Evolutionary conservation across 2,329 filamentous ascomycete species (phyloP), one percentile per base, ranked within the genome.

Genomic region (Aspergillus sp.): DNA sequence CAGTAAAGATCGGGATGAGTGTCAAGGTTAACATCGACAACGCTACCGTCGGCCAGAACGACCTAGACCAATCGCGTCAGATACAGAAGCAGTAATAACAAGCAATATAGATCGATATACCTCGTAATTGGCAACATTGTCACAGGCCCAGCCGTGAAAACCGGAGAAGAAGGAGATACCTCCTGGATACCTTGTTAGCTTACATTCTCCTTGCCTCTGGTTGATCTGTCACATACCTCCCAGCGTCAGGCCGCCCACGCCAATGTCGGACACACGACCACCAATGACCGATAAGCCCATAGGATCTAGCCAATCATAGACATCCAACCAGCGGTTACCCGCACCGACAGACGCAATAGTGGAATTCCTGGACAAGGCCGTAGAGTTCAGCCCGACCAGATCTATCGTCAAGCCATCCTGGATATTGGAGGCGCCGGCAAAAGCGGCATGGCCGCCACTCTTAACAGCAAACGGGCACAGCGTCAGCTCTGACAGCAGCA

Each of bases 381-480:
- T 64, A 3, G 62, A 54, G 36, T 74, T 71, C 59, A 78, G 62
- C 10, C 67, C 63, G 7, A 64, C 64, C 42, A 78, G 66, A 59
- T 70, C 70, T 47, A 78, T 73, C 10, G 69, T 73, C 44, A 78
- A 68, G 6, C 75, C 76, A 41, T 67, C 78, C 13, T 79, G 70
- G 50, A 83, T 80, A 64, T 80, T 86, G 2, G 84, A 79, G 41
- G 80, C 81, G 62, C 81, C 81, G 17, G 81, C 76, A 66, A 85
- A 85, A 3, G 83, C 81, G 59, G 82, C 83, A 71, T 87, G 84
- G 1, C 85, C 85, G 27, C 84, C 85, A 7, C 82, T 82, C 64
- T 84, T 83, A 64, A 85, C 72, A 6, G 84, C 84, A 63, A 87
- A 87, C 0, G 71, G 70, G 30, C 76, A 78, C 5, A 64, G 59